Evolutionary conservation across 78 protist species (phyloP).

Genomic region (Dictyostelium capitatum): DNA sequence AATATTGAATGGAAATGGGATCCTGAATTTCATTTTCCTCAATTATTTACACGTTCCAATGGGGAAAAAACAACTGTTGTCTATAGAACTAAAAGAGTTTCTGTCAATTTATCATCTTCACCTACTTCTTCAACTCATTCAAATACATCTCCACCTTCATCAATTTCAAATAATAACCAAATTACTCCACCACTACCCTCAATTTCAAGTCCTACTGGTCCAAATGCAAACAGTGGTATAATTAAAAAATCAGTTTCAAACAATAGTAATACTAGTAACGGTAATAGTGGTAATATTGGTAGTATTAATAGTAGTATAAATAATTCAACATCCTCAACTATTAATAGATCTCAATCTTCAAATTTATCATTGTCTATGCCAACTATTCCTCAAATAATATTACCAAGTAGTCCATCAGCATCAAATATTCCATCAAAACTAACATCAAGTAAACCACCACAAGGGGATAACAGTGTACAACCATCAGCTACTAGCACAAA

Average conservation of each 20-base stretch:
- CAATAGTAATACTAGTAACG: no score
- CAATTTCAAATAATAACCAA: neutral
- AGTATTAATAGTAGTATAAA: no score
- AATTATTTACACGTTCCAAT: conserved; percentile 15
- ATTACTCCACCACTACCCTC: conserved; percentile 25
- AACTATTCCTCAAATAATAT: neutral
- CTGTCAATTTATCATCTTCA: neutral
- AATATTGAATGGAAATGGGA: conserved; percentile 75
- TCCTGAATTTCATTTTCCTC: conserved; percentile 76
- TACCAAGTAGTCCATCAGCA: neutral
- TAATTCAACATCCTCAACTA: no score
- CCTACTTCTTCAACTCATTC: neutral
- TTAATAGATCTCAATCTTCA: neutral
- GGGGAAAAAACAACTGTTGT: conserved; percentile 30
- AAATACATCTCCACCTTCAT: neutral
- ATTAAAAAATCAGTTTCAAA: neutral
- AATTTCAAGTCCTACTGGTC: neutral
- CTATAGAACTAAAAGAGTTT: conserved; percentile 13
- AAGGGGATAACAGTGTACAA: neutral
- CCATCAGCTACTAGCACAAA: neutral
- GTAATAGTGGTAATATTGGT: no score
- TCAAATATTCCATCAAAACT: neutral
- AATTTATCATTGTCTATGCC: conserved; percentile 1
- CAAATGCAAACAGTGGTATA: neutral
- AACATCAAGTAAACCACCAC: neutral